phyloP scores from a whole-genome alignment of 169 alveolate species.

The Eimeria zaria region DNA sequence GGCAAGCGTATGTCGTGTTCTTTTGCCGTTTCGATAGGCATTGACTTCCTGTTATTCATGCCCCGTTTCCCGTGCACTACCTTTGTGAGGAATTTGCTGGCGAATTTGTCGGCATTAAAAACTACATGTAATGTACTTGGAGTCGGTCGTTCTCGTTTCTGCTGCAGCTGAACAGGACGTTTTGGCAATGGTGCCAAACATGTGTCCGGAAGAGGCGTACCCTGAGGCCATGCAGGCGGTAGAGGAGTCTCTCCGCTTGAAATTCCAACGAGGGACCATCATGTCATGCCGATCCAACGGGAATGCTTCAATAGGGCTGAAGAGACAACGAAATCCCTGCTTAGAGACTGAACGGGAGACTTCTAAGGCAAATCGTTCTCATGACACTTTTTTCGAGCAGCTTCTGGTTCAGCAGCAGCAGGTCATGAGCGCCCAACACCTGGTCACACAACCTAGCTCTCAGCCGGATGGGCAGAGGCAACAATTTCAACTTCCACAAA shows the following conservation, averaged over 20 bases:
- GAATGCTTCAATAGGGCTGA: slow-evolving; percentile 3
- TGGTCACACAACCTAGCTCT: neutral
- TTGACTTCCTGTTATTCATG: neutral
- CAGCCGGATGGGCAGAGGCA: neutral
- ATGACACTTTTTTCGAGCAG: slow-evolving; percentile 3
- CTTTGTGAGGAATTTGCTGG: neutral
- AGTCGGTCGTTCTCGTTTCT: neutral
- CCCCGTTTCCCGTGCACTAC: neutral
- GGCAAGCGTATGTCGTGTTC: neutral
- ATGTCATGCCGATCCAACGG: slow-evolving; percentile 5
- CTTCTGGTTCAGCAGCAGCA: slow-evolving; percentile 40
- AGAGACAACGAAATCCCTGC: slow-evolving; percentile 32
- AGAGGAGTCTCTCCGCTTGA: slow-evolving; percentile 47
- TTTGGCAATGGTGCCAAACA: slow-evolving; percentile 59
- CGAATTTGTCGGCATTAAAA: neutral
- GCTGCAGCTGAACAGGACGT: slow-evolving; percentile 69
- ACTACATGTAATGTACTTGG: neutral
- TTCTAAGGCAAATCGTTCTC: neutral
- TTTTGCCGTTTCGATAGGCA: neutral
- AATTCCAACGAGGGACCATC: slow-evolving; percentile 42
- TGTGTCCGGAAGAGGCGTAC: slow-evolving; percentile 47
- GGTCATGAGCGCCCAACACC: slow-evolving; percentile 22
- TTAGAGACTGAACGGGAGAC: slow-evolving; percentile 10
- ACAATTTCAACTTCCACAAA: slow-evolving; percentile 4
- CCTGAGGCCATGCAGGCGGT: slow-evolving; percentile 62